A percentile compares a stretch with the other conserved stretches of the same genome.
Evolutionary conservation across 2,329 filamentous ascomycete genomes (phyloP).

Genomic region (Boeremia lycopersici): DNA sequence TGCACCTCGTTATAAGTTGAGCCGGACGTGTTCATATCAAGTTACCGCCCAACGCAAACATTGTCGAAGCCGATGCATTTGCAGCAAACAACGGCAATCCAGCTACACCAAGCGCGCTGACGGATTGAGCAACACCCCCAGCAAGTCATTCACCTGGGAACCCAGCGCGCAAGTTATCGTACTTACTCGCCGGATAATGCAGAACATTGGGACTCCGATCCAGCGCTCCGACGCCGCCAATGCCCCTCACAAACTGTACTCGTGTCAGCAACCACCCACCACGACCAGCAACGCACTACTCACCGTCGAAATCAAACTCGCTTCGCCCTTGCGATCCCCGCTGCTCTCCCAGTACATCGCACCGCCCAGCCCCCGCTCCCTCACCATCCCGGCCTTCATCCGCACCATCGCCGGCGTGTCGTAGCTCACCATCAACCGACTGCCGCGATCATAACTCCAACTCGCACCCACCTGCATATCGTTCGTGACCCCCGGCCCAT

Average conservation of each 20-base stretch:
- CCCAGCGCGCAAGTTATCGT: conserved; percentile 64
- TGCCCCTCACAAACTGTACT: conserved; percentile 54
- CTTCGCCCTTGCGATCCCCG: conserved; percentile 38
- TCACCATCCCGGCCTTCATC: conserved; percentile 37
- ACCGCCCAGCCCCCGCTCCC: conserved; percentile 39
- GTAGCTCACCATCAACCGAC: conserved; percentile 39
- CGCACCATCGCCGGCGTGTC: conserved; percentile 42
- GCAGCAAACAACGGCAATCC: background rate
- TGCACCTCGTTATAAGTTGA: too few relatives aligned
- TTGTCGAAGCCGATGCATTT: background rate
- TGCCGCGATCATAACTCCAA: conserved; percentile 38
- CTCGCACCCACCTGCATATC: conserved; percentile 35
- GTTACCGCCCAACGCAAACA: background rate
- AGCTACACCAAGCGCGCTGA: background rate
- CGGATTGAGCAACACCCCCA: background rate
- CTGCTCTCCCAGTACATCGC: conserved; percentile 49
- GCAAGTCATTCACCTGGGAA: conserved; percentile 26
- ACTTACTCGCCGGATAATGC: conserved; percentile 69
- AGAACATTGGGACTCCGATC: conserved; percentile 65
- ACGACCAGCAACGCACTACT: conserved; percentile 8
- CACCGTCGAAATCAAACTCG: conserved; percentile 42
- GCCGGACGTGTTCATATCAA: too few relatives aligned
- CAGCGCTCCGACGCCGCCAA: conserved; percentile 62
- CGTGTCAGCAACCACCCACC: conserved; percentile 4
- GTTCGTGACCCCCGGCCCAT: conserved; percentile 29